Evolutionary conservation across 495 filamentous ascomycete genomes (phyloP).

Genomic region (Hyaloscypha variabilis): DNA sequence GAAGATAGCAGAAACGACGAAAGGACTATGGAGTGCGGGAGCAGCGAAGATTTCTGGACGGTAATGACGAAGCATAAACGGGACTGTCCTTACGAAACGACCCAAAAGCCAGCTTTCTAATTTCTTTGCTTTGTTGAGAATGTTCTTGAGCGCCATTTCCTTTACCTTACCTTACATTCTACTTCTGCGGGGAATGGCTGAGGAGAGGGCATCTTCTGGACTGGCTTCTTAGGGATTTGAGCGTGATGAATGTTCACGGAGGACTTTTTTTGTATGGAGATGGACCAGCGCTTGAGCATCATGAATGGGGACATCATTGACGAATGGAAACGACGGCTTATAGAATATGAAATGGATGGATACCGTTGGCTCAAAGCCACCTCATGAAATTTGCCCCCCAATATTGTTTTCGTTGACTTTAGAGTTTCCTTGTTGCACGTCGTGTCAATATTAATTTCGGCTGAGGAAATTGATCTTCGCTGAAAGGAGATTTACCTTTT

Average conservation of each 20-base stretch:
- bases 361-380: slow-evolving; percentile 6
- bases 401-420: neutral
- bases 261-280: neutral
- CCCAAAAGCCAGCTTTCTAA: neutral
- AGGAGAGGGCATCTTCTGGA: neutral
- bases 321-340: neutral
- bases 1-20: slow-evolving; percentile 31
- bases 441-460: neutral
- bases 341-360: slow-evolving; percentile 3
- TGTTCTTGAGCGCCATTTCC: slow-evolving; percentile 17
- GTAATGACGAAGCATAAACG: slow-evolving; percentile 4
- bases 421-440: neutral
- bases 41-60: slow-evolving; percentile 24
- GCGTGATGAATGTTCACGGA: neutral
- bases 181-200: neutral
- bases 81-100: neutral
- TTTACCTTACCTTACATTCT: neutral
- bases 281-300: neutral
- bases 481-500: neutral
- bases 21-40: slow-evolving; percentile 30
- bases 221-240: neutral
- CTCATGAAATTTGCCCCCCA: neutral
- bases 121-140: slow-evolving; percentile 7
- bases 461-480: neutral
- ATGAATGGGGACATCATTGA: neutral